Base-by-base conservation (phyloP, 139 green algal genomes). In the Limnomonas spitsbergensis region DNA sequence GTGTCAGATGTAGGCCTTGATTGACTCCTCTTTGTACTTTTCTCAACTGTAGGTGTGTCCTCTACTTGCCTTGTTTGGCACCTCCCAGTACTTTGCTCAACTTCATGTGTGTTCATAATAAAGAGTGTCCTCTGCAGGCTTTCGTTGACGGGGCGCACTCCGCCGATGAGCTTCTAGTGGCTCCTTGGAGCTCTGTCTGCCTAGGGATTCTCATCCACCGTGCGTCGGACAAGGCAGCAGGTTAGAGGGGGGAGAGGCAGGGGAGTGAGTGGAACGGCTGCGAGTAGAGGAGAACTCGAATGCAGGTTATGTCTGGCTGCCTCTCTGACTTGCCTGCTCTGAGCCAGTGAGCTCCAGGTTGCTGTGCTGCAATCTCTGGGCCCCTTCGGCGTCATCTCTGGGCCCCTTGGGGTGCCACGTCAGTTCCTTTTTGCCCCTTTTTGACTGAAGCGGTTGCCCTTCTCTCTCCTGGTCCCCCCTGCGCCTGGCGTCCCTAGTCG, bases 151-250 rank as follows among this genome's bases (percentile, higher is more conserved):
- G 82, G 31, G 75, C 71, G 39, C 34, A 68, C 52, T 72, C 66
- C 35, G 40, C 76, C 2, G 78, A 78, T 0, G 78, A 80, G n/a
- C 69, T 84, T 53, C 52, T 81, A 39, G 66, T 73, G 0, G 85
- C 84, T 1, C 87, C 87, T 4, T 90, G 85, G 80, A 90, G 88
- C 35, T 84, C 84, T 1, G 71, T 91, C 0, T 89, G 83, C 76
- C 73, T 93, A 2, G 84, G 74, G 2, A 42, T 90, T 40, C 83
- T 95, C 66, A 53, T 91, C 37, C 81, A 90, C 32, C 85, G 89
- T 31, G 75, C 73, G 39, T 79, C 79, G 2, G 85, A 94, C 88
- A 90, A 90, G 52, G 75, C 82, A 9, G 77, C 86, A 35, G 76
- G 80, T 76, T 87, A 39, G 77, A 74, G 2, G 90, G n/a, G n/a